Percentiles rank a stretch among this genome's conserved stretches.
These are phyloP conservation scores for Candida koratica DNA, from an alignment of 805 yeast genomes.

Conservation along the genomic window DNA sequence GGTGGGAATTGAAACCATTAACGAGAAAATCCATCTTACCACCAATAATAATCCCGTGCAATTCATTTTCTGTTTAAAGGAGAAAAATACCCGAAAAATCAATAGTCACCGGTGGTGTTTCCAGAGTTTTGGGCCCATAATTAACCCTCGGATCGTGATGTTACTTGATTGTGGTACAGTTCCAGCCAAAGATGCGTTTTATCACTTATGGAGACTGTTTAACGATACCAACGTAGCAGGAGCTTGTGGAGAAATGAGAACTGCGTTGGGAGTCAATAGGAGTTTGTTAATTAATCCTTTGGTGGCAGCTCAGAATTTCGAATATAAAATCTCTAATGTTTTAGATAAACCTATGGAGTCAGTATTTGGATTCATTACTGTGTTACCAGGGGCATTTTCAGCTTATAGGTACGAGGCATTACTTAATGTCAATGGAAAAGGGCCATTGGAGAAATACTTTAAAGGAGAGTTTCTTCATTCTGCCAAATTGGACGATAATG, in stretches of 20 bases:
- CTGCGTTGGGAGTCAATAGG: conserved; percentile 62
- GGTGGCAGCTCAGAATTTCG: conserved; percentile 95
- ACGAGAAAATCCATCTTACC: conserved; percentile 61
- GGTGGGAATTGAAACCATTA: conserved; percentile 74
- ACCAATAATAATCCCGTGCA: conserved; percentile 78
- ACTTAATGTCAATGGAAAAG: conserved; percentile 65
- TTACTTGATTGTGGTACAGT: conserved; percentile 92
- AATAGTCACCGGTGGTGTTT: conserved; percentile 97
- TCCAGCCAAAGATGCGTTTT: conserved; percentile 80
- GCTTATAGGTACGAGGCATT: conserved; percentile 88
- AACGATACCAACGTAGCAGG: conserved; percentile 84
- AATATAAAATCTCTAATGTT: conserved; percentile 91
- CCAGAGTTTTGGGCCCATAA: conserved; percentile 81
- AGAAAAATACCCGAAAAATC: conserved; percentile 82
- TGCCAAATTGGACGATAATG: conserved; percentile 43
- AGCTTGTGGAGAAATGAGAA: conserved; percentile 95
- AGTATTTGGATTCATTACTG: conserved; percentile 90
- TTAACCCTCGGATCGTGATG: conserved; percentile 79
- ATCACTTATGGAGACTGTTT: conserved; percentile 86
- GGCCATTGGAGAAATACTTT: conserved; percentile 85
- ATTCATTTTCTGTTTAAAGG: conserved; percentile 84
- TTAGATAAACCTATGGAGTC: conserved; percentile 95
- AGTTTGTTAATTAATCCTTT: conserved; percentile 68
- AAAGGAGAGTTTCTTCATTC: conserved; percentile 85
- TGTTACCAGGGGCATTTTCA: conserved; percentile 94